Conservation (phyloP, 1,284 basidiomycete species). For the Ceratobasidium sp. region DNA sequence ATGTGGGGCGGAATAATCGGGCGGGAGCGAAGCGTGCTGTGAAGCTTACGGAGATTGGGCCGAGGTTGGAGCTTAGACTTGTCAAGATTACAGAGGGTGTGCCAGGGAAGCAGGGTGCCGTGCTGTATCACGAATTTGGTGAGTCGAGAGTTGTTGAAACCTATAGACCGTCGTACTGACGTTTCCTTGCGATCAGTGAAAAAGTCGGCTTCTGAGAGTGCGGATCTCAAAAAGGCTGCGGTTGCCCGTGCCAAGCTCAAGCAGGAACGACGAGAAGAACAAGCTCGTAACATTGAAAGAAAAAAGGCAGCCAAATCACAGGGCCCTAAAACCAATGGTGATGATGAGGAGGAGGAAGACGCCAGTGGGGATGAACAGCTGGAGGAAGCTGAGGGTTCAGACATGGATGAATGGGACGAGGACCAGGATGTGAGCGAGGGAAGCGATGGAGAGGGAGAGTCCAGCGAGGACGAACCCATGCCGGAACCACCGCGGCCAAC, state of each 20-base stretch:
- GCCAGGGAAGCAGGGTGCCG: slow-evolving; percentile 86
- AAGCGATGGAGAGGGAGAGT: slow-evolving; percentile 52
- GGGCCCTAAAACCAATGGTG: slow-evolving; percentile 55
- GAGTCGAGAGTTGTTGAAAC: slow-evolving; percentile 51
- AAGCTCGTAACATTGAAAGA: slow-evolving; percentile 85
- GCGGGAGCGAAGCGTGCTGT: slow-evolving; percentile 93
- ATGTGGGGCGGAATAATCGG: slow-evolving; percentile 93
- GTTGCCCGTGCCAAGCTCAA: slow-evolving; percentile 78
- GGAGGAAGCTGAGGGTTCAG: slow-evolving; percentile 57
- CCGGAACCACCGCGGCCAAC: slow-evolving; percentile 35
- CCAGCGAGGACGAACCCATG: slow-evolving; percentile 50
- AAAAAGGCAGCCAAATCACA: slow-evolving; percentile 68
- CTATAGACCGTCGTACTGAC: background rate
- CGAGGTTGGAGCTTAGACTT: slow-evolving; percentile 90
- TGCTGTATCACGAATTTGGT: slow-evolving; percentile 94
- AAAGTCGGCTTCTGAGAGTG: slow-evolving; percentile 79
- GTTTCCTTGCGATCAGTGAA: slow-evolving; percentile 65
- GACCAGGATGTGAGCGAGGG: slow-evolving; percentile 53
- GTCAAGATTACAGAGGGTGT: slow-evolving; percentile 97
- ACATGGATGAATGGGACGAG: slow-evolving; percentile 58
- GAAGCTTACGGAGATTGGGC: slow-evolving; percentile 92
- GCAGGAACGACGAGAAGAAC: slow-evolving; percentile 82
- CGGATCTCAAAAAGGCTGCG: slow-evolving; percentile 75
- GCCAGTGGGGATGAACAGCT: background rate
- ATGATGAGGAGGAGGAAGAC: slow-evolving; percentile 56